Conservation (phyloP, 2,329 filamentous ascomycete genomes). For the Neofusicoccum laricinum region DNA sequence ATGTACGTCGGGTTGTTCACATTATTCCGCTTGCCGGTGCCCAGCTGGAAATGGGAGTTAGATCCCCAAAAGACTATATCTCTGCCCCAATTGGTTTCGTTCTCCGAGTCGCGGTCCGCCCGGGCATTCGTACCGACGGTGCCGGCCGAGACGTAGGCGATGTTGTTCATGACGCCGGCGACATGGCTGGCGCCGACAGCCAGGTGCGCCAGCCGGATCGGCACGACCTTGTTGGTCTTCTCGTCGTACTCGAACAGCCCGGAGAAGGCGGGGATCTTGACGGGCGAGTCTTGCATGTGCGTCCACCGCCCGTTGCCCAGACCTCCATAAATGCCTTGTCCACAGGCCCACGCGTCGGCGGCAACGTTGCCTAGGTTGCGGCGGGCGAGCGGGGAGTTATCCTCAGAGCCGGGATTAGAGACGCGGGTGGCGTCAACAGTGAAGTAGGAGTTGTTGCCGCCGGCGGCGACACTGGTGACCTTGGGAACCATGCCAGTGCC, state of each 20-base stretch:
- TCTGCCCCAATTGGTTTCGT: constrained; percentile 82
- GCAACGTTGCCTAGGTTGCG: constrained; percentile 56
- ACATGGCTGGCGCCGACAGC: constrained; percentile 78
- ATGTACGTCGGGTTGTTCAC: constrained; percentile 73
- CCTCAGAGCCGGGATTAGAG: constrained; percentile 41
- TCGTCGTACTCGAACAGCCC: constrained; percentile 89
- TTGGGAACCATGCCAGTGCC: constrained; percentile 61
- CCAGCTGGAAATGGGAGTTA: constrained; percentile 91
- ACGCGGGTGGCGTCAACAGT: constrained; percentile 71
- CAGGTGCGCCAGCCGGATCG: constrained; percentile 73
- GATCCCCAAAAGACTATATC: constrained; percentile 93
- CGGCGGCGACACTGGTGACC: constrained; percentile 78
- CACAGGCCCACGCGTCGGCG: constrained; percentile 82
- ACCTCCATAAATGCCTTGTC: constrained; percentile 77
- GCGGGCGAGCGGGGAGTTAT: constrained; percentile 18
- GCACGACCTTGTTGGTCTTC: constrained; percentile 60
- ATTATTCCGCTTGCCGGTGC: constrained; percentile 86
- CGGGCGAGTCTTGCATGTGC: constrained; percentile 73
- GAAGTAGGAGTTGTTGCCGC: constrained; percentile 84
- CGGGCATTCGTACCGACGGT: constrained; percentile 38
- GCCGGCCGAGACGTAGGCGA: constrained; percentile 62
- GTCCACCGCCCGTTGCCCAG: constrained; percentile 88
- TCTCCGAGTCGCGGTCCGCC: constrained; percentile 40
- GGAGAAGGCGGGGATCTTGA: constrained; percentile 79
- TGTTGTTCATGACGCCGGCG: constrained; percentile 79